A percentile compares a stretch with the other conserved stretches of the same genome.
Evolutionary conservation across 2,329 filamentous ascomycete genomes (phyloP).

Genomic region (Mycogone perniciosa): DNA sequence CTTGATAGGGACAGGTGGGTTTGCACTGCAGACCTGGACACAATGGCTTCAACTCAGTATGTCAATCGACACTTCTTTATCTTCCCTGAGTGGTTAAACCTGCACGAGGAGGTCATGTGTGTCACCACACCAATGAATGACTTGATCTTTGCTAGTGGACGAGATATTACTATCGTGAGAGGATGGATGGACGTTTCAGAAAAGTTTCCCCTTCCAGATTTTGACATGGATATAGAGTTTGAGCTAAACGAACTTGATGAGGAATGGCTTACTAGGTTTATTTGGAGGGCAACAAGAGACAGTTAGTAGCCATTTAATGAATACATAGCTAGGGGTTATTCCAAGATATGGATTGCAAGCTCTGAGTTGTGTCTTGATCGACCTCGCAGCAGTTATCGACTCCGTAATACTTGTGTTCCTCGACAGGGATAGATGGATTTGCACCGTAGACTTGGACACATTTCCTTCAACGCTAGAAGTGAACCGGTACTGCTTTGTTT

Average conservation of each 20-base stretch:
- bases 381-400: not conserved
- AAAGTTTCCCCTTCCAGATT: not conserved
- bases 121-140: not conserved
- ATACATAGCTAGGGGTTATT: not conserved
- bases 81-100: slow-evolving; percentile 1
- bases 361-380: not conserved
- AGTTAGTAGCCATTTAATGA: no score
- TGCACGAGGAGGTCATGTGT: not conserved
- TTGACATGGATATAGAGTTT: not conserved
- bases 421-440: slow-evolving; percentile 4
- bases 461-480: not conserved
- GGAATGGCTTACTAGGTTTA: not conserved
- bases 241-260: not conserved
- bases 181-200: not conserved
- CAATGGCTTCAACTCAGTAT: not conserved
- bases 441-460: slow-evolving; percentile 2
- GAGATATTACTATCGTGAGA: not conserved
- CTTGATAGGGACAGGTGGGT: slow-evolving; percentile 5
- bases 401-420: not conserved
- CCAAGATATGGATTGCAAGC: not conserved
- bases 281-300: no score
- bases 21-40: slow-evolving; percentile 1
- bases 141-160: slow-evolving; percentile 1
- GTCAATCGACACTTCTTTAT: slow-evolving; percentile 5
- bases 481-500: slow-evolving; percentile 1